phyloP scores from a whole-genome alignment of 306 rosid species.

The Vigna unguiculata region DNA sequence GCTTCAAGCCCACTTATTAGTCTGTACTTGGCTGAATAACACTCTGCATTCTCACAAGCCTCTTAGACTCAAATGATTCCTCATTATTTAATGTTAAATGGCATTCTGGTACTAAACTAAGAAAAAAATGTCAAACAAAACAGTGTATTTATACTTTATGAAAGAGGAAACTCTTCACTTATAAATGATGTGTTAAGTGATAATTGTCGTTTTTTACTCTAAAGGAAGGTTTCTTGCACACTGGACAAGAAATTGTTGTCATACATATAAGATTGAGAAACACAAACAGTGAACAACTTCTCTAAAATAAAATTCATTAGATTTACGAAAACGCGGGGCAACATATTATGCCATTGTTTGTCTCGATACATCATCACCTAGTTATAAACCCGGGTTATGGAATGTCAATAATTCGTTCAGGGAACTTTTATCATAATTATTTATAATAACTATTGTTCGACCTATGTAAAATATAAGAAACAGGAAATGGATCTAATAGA shows the following conservation, averaged over 20 bases:
- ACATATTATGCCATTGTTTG: neutral
- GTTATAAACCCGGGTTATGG: neutral
- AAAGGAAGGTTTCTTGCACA: neutral
- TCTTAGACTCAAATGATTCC: neutral
- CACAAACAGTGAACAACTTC: neutral
- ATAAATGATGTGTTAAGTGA: neutral
- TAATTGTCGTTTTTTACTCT: neutral
- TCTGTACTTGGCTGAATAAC: neutral
- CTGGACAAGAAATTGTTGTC: neutral
- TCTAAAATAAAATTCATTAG: neutral
- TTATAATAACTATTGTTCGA: neutral
- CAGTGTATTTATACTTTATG: neutral
- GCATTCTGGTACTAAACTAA: neutral
- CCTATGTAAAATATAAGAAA: neutral
- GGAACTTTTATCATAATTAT: neutral
- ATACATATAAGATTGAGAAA: neutral
- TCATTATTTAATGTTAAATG: neutral
- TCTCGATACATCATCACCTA: no score
- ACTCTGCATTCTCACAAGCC: neutral
- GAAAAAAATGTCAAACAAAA: neutral
- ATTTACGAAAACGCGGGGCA: neutral
- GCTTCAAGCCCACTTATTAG: constrained; percentile 7
- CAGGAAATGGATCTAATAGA: neutral
- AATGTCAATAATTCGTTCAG: neutral
- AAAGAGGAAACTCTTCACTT: neutral